Evolutionary conservation across 495 filamentous ascomycete genomes (phyloP).

Genomic region (Margaritispora aquatica): DNA sequence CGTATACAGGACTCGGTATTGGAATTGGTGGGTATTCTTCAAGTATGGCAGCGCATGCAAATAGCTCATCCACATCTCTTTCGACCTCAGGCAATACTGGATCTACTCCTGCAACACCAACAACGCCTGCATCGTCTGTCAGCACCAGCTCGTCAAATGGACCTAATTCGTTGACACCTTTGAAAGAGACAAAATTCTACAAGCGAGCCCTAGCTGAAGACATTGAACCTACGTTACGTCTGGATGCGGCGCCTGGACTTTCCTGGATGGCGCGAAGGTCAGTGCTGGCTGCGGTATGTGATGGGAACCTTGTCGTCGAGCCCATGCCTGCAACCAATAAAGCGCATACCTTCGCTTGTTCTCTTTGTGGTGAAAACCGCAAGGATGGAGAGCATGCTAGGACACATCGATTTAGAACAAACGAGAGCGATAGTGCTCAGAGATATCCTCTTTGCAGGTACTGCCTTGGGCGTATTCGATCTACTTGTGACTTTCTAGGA

Average conservation of each 20-base stretch:
- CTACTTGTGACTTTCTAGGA: conserved; percentile 84
- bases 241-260: conserved; percentile 84
- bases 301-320: conserved; percentile 86
- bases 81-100: conserved; percentile 27
- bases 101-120: conserved; percentile 44
- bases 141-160: conserved; percentile 34
- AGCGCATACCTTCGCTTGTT: conserved; percentile 65
- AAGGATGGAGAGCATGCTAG: conserved; percentile 62
- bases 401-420: conserved; percentile 83
- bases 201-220: conserved; percentile 84
- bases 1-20: conserved; percentile 55
- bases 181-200: conserved; percentile 92
- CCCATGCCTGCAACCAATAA: conserved; percentile 59
- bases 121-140: conserved; percentile 40
- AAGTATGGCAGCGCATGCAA: conserved; percentile 21
- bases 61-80: conserved; percentile 28
- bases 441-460: conserved; percentile 79
- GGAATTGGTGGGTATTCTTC: conserved; percentile 36
- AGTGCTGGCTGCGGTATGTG: conserved; percentile 73
- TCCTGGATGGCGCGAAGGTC: conserved; percentile 87
- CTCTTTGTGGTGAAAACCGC: conserved; percentile 81
- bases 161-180: conserved; percentile 23
- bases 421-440: conserved; percentile 76
- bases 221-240: conserved; percentile 85
- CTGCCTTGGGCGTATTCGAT: conserved; percentile 76